Conservation (phyloP, 2,329 filamentous ascomycete genomes). For the Aspergillus fischeri region DNA sequence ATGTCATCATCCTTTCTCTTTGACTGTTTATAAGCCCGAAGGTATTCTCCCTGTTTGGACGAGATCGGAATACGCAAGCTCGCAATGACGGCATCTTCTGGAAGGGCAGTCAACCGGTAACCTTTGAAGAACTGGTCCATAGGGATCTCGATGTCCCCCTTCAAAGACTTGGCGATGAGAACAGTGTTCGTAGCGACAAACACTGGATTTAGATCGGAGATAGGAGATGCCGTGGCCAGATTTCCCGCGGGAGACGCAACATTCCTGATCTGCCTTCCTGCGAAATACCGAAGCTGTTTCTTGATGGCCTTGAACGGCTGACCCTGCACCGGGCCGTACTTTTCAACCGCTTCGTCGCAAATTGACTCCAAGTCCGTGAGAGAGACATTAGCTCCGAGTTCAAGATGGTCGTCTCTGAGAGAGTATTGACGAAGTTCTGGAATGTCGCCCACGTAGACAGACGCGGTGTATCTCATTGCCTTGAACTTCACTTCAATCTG, state of each 20-base stretch:
- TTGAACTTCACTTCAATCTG: conserved; percentile 99
- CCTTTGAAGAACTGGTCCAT: conserved; percentile 92
- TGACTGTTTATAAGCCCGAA: conserved; percentile 89
- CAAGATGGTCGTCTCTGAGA: conserved; percentile 75
- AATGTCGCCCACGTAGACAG: conserved; percentile 91
- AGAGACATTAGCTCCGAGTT: conserved; percentile 88
- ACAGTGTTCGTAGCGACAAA: conserved; percentile 82
- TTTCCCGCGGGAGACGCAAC: conserved; percentile 97
- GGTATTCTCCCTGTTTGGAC: conserved; percentile 70
- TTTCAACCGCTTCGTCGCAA: conserved; percentile 70
- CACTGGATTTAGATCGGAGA: conserved; percentile 92
- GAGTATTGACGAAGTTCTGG: conserved; percentile 77
- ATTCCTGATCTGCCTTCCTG: conserved; percentile 90
- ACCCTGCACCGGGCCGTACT: conserved; percentile 66
- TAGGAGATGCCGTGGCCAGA: conserved; percentile 88
- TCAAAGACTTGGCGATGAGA: conserved; percentile 72
- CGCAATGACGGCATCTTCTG: conserved; percentile 77
- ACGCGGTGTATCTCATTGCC: conserved; percentile 81
- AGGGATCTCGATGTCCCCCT: conserved; percentile 74
- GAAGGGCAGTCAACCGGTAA: conserved; percentile 79
- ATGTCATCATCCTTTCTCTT: conserved; percentile 99
- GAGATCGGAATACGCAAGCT: conserved; percentile 81
- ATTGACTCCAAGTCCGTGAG: conserved; percentile 88
- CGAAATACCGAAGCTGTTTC: conserved; percentile 93
- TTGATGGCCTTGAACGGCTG: conserved; percentile 88